phyloP scores from a whole-genome alignment of 257 asterid species.

The Jasminum sambac region DNA sequence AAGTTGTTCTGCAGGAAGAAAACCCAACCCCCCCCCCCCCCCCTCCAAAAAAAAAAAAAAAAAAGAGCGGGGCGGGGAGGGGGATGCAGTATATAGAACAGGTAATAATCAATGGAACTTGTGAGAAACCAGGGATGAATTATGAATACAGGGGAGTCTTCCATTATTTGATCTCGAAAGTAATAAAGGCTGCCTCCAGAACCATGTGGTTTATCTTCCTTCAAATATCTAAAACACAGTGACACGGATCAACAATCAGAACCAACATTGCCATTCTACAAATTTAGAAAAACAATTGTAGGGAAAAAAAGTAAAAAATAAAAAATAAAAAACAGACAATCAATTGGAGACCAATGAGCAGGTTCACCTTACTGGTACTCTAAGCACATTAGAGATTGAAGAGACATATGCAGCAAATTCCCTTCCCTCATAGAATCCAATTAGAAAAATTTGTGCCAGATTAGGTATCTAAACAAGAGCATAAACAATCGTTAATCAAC shows the following conservation, averaged over 20 bases:
- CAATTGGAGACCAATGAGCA: constrained; percentile 21
- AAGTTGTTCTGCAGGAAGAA: too few species aligned
- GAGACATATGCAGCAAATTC: constrained; percentile 68
- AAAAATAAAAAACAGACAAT: constrained; percentile 2
- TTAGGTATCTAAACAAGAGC: constrained; percentile 61
- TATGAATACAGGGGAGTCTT: constrained; percentile 73
- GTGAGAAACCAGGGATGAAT: constrained; percentile 26
- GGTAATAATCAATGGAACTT: constrained; percentile 1
- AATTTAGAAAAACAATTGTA: constrained; percentile 1
- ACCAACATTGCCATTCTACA: not conserved
- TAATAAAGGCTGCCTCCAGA: constrained; percentile 82
- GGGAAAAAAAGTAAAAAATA: not conserved
- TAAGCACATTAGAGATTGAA: constrained; percentile 76
- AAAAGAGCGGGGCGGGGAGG: not conserved
- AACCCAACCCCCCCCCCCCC: too few species aligned
- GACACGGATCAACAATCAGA: constrained; percentile 6
- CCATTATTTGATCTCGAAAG: constrained; percentile 81
- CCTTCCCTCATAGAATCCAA: constrained; percentile 78
- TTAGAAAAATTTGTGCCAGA: constrained; percentile 62
- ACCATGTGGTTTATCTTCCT: constrained; percentile 87
- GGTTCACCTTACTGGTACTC: constrained; percentile 77
- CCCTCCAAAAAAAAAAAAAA: too few species aligned
- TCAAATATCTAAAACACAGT: constrained; percentile 54
- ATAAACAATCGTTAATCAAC: constrained; percentile 25
- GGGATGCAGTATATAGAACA: not conserved